Base-by-base conservation (phyloP, 2,329 filamentous ascomycete species). In the Trichoderma semiorbis region DNA sequence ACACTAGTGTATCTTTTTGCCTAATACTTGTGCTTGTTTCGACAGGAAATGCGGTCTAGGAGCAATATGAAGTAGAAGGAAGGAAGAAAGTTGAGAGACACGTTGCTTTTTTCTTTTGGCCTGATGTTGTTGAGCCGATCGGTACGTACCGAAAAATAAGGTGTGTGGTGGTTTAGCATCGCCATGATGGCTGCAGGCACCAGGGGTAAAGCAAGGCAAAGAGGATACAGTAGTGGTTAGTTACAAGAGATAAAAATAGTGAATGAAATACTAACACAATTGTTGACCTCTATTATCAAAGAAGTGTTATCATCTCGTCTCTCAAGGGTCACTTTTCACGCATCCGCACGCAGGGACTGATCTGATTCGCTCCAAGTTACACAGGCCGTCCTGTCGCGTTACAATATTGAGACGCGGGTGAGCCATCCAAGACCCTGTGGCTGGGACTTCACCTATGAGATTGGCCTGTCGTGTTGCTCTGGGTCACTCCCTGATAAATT, bases 361-460 rank as follows among this genome's bases (percentile, higher is more conserved):
- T 62, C 58, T 53, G 66, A 53, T 62, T 50, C 57, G 43, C 66
- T 11, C 16, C n/a, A 36, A 69, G 61, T 61, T 43, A 67, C 50
- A 58, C 50, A 67, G n/a, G 34, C 8, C 55, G 32, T 34, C 65
- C n/a, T 60, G 50, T 68, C 53, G 65, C 65, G 65, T 58, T 60
- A 36, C 57, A 69, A 26, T 62, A 61, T 62, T 50, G 65, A 16
- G 34, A 8, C 30, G 62, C 21, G 11, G 28, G 18, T 1, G 12
- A 36, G 28, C 18, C 18, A 60, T 60, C 65, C 57, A 47, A 69
- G 55, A 69, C 66, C n/a, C 24, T 69, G 66, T 61, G 66, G 14
- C 36, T 60, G 34, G 53, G 16, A 43, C 12, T n/a, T 58, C 16
- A 28, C 7, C 34, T 32, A 43, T 12, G 12, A 24, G 65, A 60